Evolutionary conservation across 306 rosid genomes (phyloP).

Genomic region (Astragalus glycyphyllos): DNA sequence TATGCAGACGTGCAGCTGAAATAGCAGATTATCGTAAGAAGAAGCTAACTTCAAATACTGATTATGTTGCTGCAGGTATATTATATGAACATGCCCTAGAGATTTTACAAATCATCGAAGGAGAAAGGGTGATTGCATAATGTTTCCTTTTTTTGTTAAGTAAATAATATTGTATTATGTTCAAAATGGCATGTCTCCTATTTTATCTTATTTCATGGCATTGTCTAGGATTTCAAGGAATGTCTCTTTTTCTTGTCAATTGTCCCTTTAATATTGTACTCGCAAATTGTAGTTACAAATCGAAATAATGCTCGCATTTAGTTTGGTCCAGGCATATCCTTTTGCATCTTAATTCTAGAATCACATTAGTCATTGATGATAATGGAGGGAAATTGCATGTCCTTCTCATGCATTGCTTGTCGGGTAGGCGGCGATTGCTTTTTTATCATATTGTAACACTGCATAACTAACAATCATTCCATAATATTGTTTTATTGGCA

Average conservation of each 20-base stretch:
- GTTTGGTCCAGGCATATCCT: background rate
- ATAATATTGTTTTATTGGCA: background rate
- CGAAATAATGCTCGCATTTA: background rate
- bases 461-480: background rate
- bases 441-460: background rate
- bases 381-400: slow-evolving; percentile 4
- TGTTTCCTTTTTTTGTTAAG: slow-evolving; percentile 30
- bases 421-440: background rate
- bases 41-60: slow-evolving; percentile 53
- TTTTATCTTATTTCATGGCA: background rate
- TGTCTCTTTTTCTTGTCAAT: slow-evolving; percentile 13
- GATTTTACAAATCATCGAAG: slow-evolving; percentile 30
- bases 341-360: slow-evolving; percentile 15
- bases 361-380: slow-evolving; percentile 2
- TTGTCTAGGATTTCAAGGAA: slow-evolving; percentile 17
- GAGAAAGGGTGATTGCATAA: slow-evolving; percentile 3
- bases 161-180: slow-evolving; percentile 15
- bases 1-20: slow-evolving; percentile 96
- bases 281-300: background rate
- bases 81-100: slow-evolving; percentile 37
- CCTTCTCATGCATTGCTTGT: slow-evolving; percentile 10
- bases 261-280: slow-evolving; percentile 3
- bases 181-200: slow-evolving; percentile 12
- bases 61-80: slow-evolving; percentile 59
- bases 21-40: slow-evolving; percentile 75